These are phyloP conservation scores for Cyclotella sp. DNA, from an alignment of 108 stramenopile genomes.

Conservation along the genomic window DNA sequence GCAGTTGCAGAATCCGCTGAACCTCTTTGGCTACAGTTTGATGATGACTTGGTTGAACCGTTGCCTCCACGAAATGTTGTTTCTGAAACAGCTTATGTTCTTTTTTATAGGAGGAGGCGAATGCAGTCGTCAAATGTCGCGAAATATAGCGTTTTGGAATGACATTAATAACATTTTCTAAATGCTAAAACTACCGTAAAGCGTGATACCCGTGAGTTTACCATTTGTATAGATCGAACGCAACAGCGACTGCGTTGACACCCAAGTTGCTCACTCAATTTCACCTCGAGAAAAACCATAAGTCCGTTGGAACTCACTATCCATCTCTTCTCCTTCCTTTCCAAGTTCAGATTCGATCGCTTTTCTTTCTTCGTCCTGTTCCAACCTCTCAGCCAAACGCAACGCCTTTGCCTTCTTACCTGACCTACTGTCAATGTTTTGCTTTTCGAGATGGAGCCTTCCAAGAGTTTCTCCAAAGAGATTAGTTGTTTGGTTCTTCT, in stretches of 20 bases:
- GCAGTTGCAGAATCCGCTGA: slow-evolving; percentile 73
- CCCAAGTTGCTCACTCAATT: not conserved
- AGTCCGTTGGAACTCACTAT: slow-evolving; percentile 73
- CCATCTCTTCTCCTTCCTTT: slow-evolving; percentile 71
- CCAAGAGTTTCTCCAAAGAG: slow-evolving; percentile 96
- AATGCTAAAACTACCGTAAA: no score
- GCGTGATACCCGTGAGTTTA: no score
- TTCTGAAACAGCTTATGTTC: slow-evolving; percentile 91
- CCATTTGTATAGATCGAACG: no score
- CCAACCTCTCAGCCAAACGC: slow-evolving; percentile 79
- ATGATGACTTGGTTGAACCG: slow-evolving; percentile 94
- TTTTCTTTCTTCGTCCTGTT: slow-evolving; percentile 71
- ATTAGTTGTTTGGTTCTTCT: slow-evolving; percentile 95
- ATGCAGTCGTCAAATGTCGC: slow-evolving; percentile 88
- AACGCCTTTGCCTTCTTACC: slow-evolving; percentile 90
- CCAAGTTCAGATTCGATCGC: slow-evolving; percentile 81
- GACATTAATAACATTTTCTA: not conserved
- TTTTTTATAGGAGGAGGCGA: slow-evolving; percentile 90
- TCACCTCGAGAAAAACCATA: slow-evolving; percentile 62
- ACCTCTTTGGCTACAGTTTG: slow-evolving; percentile 94
- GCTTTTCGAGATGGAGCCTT: slow-evolving; percentile 94
- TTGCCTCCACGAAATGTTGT: slow-evolving; percentile 82
- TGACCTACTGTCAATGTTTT: slow-evolving; percentile 89
- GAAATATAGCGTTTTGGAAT: slow-evolving; percentile 79
- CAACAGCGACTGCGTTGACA: no score